Evolutionary conservation across 2,329 filamentous ascomycete species (phyloP), one percentile per base, ranked within the genome.

Genomic region (Neonectria coccinea): DNA sequence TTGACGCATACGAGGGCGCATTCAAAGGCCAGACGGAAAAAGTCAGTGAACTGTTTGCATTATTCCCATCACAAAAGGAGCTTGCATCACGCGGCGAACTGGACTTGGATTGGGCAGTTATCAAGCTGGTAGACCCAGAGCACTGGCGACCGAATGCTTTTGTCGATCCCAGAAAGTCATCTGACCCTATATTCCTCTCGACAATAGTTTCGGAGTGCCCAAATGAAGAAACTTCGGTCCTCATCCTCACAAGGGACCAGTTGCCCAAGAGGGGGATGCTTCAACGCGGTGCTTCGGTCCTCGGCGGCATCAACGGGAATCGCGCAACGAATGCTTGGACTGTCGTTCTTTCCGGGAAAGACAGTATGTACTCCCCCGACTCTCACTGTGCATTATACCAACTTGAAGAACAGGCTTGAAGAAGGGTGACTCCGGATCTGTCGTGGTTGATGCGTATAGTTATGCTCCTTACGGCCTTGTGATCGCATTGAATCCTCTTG

Each of bases 41-140:
- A 11, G 29, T 31, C 29, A 31, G 11, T 12, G 48, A 36, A 36
- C 3, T 10, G 27, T 29, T 27, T 11, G 33, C 33, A n/a, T 2
- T 53, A 10, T 39, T 53, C 27, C 51, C 51, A 20, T 25, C 29
- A 16, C 51, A n/a, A 41, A 9, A 22, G 14, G 51, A 53, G 10
- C 20, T 41, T 18, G 18, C n/a, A 8, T 8, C 2, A 25, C 25
- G 7, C 25, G 18, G 20, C 11, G 51, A 41, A 25, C 5, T 41
- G 31, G 51, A 42, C 18, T 18, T 53, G 4, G 51, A 53, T 12
- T 53, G 51, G 51, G 51, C 51, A 14, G 18, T 53, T n/a, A 53
- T 53, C 51, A 53, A 53, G 22, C 22, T 41, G 4, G 10, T 18
- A n/a, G 51, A 53, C 9, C 48, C 16, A 14, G 4, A 5, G 12